These are phyloP conservation scores for Pleomassaria siparia DNA, from an alignment of 2,329 filamentous ascomycete genomes.

Conservation along the genomic window DNA sequence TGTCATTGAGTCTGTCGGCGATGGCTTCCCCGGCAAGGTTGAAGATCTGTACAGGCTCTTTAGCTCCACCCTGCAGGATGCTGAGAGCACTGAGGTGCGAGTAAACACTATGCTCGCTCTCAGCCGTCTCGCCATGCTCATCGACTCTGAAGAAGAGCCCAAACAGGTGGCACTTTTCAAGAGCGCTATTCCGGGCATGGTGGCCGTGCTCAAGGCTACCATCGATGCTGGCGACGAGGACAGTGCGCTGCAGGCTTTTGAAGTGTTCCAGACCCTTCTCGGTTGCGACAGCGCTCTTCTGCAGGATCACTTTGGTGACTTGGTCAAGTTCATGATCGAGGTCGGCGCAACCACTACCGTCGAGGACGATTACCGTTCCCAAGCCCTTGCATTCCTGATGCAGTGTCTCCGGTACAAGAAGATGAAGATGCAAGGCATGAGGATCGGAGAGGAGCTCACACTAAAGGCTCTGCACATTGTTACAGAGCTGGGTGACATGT, in stretches of 20 bases:
- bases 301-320: slow-evolving; percentile 81
- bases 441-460: slow-evolving; percentile 83
- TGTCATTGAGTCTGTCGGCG: slow-evolving; percentile 83
- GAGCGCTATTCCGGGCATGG: slow-evolving; percentile 81
- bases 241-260: slow-evolving; percentile 85
- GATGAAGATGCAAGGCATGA: slow-evolving; percentile 91
- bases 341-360: slow-evolving; percentile 74
- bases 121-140: slow-evolving; percentile 80
- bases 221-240: slow-evolving; percentile 83
- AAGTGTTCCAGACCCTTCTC: slow-evolving; percentile 94
- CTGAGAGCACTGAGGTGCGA: slow-evolving; percentile 86
- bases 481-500: slow-evolving; percentile 79
- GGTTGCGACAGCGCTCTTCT: slow-evolving; percentile 85
- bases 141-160: slow-evolving; percentile 84
- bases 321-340: slow-evolving; percentile 92
- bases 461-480: slow-evolving; percentile 85
- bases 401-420: slow-evolving; percentile 90
- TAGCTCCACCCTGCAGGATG: slow-evolving; percentile 82
- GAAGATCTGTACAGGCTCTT: slow-evolving; percentile 80
- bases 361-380: slow-evolving; percentile 82
- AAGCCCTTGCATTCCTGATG: slow-evolving; percentile 91
- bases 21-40: slow-evolving; percentile 80
- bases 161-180: slow-evolving; percentile 75
- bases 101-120: slow-evolving; percentile 93
- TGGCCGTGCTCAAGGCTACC: slow-evolving; percentile 81